Conservation (phyloP, 352 stramenopile species). For the Phytophthora sp. region DNA sequence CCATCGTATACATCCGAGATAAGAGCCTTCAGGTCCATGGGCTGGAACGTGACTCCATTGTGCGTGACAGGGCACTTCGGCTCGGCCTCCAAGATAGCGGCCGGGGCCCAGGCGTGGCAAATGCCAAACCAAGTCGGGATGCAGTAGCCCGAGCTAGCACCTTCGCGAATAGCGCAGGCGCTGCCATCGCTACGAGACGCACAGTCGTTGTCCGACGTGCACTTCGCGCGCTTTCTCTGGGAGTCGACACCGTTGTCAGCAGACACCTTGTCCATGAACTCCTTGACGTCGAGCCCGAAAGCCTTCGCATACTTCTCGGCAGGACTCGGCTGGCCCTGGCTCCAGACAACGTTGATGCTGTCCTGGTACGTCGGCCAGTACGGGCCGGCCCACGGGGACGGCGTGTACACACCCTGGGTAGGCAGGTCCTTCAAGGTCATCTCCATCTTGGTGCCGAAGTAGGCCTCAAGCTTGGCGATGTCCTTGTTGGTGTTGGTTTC, state of each 20-base stretch:
- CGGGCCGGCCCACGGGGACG: constrained; percentile 47
- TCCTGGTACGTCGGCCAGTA: constrained; percentile 74
- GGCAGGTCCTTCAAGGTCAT: constrained; percentile 32
- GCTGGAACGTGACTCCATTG: constrained; percentile 56
- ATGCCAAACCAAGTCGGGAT: constrained; percentile 57
- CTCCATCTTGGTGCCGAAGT: constrained; percentile 31
- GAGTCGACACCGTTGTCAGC: constrained; percentile 39
- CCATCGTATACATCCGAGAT: constrained; percentile 50
- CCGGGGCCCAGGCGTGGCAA: constrained; percentile 54
- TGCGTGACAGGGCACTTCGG: constrained; percentile 46
- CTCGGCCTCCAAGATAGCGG: constrained; percentile 46
- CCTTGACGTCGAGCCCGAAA: constrained; percentile 41
- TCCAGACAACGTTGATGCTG: constrained; percentile 64
- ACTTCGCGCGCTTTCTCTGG: constrained; percentile 20
- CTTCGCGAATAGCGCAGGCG: constrained; percentile 35
- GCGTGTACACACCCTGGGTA: constrained; percentile 9
- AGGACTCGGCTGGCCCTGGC: constrained; percentile 17
- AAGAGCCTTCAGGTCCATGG: constrained; percentile 57
- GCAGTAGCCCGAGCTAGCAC: constrained; percentile 43
- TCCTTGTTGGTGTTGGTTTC: constrained; percentile 23
- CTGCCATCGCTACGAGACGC: constrained; percentile 14
- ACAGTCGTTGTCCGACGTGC: constrained; percentile 35
- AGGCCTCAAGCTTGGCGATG: constrained; percentile 29
- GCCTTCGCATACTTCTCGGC: constrained; percentile 58
- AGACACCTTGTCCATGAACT: constrained; percentile 48